These are phyloP conservation scores for Geosmithia morbida DNA, from an alignment of 2,329 filamentous ascomycete genomes.

Conservation along the genomic window DNA sequence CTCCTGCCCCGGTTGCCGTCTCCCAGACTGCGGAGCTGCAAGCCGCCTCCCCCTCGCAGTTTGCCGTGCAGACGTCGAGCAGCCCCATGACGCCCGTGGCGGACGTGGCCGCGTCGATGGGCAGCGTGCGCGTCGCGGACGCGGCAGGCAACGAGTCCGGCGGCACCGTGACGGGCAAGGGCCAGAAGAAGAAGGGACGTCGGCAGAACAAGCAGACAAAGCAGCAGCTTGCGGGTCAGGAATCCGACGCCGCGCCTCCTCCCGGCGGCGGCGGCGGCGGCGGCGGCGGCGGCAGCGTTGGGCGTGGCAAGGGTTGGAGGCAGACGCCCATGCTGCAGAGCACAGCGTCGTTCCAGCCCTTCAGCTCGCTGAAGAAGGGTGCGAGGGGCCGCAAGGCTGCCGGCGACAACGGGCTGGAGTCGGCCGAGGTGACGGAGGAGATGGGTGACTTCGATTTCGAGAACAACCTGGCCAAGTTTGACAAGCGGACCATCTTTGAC, in stretches of 20 bases:
- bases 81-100: slow-evolving; percentile 2
- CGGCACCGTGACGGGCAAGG: neutral
- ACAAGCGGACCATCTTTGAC: slow-evolving; percentile 83
- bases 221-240: slow-evolving; percentile 11
- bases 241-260: neutral
- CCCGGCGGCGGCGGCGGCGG: too few species aligned
- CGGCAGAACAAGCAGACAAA: slow-evolving; percentile 5
- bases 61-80: neutral
- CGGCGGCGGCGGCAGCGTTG: slow-evolving; percentile 3
- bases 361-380: slow-evolving; percentile 44
- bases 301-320: slow-evolving; percentile 40
- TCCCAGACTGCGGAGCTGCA: neutral
- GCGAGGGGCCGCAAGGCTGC: slow-evolving; percentile 25
- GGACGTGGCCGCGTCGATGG: slow-evolving; percentile 1
- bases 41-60: neutral
- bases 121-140: neutral
- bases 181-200: slow-evolving; percentile 1
- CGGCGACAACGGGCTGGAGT: slow-evolving; percentile 75
- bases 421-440: slow-evolving; percentile 90
- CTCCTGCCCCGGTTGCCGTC: slow-evolving; percentile 5
- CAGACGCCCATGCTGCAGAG: slow-evolving; percentile 46
- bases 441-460: slow-evolving; percentile 92
- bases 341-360: slow-evolving; percentile 48
- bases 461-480: slow-evolving; percentile 80
- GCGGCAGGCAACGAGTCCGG: neutral